Conservation (phyloP, 2,329 filamentous ascomycete species). For the Raffaelea deltoideospora region DNA sequence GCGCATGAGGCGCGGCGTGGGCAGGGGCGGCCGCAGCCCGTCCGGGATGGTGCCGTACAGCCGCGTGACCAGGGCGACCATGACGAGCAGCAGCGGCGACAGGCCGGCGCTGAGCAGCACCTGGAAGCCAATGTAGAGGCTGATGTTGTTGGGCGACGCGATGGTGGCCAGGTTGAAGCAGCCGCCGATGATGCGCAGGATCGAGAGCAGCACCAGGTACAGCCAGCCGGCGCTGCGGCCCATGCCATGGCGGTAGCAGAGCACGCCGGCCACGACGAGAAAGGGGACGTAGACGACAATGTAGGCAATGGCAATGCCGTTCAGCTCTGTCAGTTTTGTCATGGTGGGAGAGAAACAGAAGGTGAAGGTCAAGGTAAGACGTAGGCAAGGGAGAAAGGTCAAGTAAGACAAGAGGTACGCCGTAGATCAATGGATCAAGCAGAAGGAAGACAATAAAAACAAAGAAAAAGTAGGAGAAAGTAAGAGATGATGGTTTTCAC, state of each 20-base stretch:
- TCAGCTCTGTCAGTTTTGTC: constrained; percentile 9
- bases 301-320: constrained; percentile 25
- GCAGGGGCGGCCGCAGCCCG: constrained; percentile 7
- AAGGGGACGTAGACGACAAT: constrained; percentile 23
- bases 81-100: constrained; percentile 29
- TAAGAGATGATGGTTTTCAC: too few species aligned
- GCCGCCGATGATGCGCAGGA: constrained; percentile 34
- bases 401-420: too few species aligned
- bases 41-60: constrained; percentile 20
- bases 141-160: constrained; percentile 20
- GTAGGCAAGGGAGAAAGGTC: too few species aligned
- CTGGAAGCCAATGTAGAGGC: constrained; percentile 24
- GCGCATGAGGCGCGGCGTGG: constrained; percentile 16
- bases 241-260: constrained; percentile 28
- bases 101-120: constrained; percentile 30
- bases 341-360: too few species aligned
- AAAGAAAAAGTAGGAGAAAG: too few species aligned
- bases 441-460: too few species aligned
- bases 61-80: constrained; percentile 26
- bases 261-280: constrained; percentile 19
- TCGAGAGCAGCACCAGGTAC: constrained; percentile 35
- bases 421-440: too few species aligned
- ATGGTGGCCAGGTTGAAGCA: constrained; percentile 33
- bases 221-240: constrained; percentile 32
- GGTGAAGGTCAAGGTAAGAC: too few species aligned